These are phyloP conservation scores for Nitzschia sp. DNA, from an alignment of 108 stramenopile genomes.

Conservation along the genomic window DNA sequence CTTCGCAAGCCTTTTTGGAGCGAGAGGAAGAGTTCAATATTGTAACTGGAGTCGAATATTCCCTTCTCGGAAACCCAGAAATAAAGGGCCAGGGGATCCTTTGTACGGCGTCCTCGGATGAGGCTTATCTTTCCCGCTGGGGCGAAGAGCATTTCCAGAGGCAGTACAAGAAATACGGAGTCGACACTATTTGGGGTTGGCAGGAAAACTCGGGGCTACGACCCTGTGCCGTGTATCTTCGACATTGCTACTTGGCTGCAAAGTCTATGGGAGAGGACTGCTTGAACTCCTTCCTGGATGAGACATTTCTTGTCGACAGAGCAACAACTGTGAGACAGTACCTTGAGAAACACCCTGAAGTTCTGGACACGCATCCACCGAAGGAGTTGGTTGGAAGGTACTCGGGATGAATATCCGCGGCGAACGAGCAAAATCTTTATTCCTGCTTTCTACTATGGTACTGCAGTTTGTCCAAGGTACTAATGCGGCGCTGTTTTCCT, in stretches of 20 bases:
- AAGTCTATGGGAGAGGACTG: conserved; percentile 59
- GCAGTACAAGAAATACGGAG: conserved; percentile 57
- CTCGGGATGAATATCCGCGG: conserved; percentile 55
- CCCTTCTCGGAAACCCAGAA: not conserved
- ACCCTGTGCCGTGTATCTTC: conserved; percentile 84
- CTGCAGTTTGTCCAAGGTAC: no score
- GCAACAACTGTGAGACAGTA: conserved; percentile 71
- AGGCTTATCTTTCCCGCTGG: conserved; percentile 64
- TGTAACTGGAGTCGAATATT: conserved; percentile 7
- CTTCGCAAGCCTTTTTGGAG: conserved; percentile 49
- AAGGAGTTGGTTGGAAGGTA: conserved; percentile 48
- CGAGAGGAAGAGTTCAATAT: conserved; percentile 78
- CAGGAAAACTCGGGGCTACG: conserved; percentile 57
- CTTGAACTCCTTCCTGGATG: conserved; percentile 75
- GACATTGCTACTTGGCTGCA: conserved; percentile 85
- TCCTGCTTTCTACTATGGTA: no score
- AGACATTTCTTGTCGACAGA: conserved; percentile 79
- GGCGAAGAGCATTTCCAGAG: conserved; percentile 59
- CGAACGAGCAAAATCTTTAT: no score
- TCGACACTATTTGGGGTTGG: conserved; percentile 87
- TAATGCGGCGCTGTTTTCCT: no score
- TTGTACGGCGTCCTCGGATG: conserved; percentile 73
- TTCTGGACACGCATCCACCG: conserved; percentile 57
- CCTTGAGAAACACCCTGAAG: conserved; percentile 50
- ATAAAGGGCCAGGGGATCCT: conserved; percentile 43